Evolutionary conservation across 306 rosid genomes (phyloP), one percentile per base, ranked within the genome.

Genomic region (Canavalia gladiata): DNA sequence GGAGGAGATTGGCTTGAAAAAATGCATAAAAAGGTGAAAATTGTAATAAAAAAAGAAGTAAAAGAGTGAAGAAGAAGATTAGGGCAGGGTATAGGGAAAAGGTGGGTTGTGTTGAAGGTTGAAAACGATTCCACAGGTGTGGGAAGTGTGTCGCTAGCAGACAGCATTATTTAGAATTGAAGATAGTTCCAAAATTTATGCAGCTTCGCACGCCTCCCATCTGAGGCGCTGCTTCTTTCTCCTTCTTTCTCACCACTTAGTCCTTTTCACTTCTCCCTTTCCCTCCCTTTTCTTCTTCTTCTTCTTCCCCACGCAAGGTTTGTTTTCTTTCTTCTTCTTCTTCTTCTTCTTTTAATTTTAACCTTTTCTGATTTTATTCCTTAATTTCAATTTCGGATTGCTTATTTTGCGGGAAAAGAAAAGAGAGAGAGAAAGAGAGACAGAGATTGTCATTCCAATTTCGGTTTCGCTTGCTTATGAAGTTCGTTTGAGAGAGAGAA

Each of bases 41-140:
- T n/a, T 59, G 25, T 0, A 59, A 70, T 1, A 7, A 18, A 1
- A 59, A 46, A 67, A 60, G 4, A 34, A 25, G 30, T 4, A 12
- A 28, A 11, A 12, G 18, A 29, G 50, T 31, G 13, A 42, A 39
- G 34, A 35, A 3, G 42, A 35, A 9, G 30, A 2, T 52, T 43
- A n/a, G 69, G 45, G 43, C 34, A 39, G 50, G 59, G 43, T 0
- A 65, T 4, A n/a, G 29, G 50, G 6, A 41, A 35, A 4, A 25
- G 34, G 43, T 13, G 50, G 33, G 75, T 10, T 13, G 31, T 6
- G 71, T 75, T 37, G 64, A 71, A 52, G 83, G 55, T 37, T 12
- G 72, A 80, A 80, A 66, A 71, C 30, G 7, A 73, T 84, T 79
- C 84, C 84, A 72, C 45, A 66, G 83, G 77, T 56, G 67, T 78